Evolutionary conservation across 2,329 filamentous ascomycete genomes (phyloP), one percentile per base, ranked within the genome.

Genomic region (Aspergillus fischeri): DNA sequence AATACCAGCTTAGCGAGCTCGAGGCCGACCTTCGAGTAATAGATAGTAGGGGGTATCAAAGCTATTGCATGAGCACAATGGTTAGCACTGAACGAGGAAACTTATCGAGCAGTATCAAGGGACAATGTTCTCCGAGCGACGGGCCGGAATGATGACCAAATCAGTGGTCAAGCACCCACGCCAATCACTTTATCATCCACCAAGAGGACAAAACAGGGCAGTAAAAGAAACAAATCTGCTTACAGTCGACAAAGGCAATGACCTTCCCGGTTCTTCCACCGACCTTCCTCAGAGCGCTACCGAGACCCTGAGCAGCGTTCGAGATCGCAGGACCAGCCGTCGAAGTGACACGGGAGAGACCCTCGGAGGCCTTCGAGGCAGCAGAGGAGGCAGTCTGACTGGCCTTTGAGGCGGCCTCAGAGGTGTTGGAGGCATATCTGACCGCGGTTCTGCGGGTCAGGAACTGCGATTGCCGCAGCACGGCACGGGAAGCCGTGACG

Each of bases 1-100:
- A 92, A 91, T 66, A 97, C 86, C 66, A 97, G 83, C 84, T 90
- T 96, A 74, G 84, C 84, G 60, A 97, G 83, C 83, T 99, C 94
- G 64, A 92, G 80, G 69, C 83, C 89, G 73, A 97, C 93, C 76
- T 87, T 90, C 71, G 88, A 87, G 83, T 97, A 99, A 86, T 97
- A 97, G 74, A 95, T 74, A 63, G 92, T 88, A 61, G 87, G 87
- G 67, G 94, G 94, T 67, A 92, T 85, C 80, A 94, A 83, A 77
- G 87, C 93, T 97, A 73, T 57, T 65, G 35, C 35, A 44, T 53
- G n/a, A 14, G 53, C 45, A 25, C 52, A 42, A 32, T 57, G 54
- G 61, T 73, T 65, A 71, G 69, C 63, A 51, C 61, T 53, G 53
- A 38, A 48, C 3, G 27, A 6, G n/a, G 20, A 38, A 8, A 28